Percentiles rank a stretch among this genome's conserved stretches.
Conservation (phyloP, 495 filamentous ascomycete genomes). For the Astrothelium macrocarpum region DNA sequence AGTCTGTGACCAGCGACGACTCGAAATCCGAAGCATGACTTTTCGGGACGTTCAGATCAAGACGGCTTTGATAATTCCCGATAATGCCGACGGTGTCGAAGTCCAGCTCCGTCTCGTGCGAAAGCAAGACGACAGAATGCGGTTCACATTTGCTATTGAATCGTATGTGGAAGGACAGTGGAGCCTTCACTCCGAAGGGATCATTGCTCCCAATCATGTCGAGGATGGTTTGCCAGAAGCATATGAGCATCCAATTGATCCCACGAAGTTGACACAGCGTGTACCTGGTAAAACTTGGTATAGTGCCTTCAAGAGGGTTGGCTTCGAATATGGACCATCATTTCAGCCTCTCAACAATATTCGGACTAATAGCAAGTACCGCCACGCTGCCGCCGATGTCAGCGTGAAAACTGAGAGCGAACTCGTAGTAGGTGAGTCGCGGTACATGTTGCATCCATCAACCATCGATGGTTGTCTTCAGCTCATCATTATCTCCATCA, state of each 20-base stretch:
- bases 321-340: neutral
- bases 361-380: neutral
- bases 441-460: neutral
- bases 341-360: neutral
- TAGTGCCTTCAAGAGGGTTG: neutral
- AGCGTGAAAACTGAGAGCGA: neutral
- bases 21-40: neutral
- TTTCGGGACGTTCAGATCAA: neutral
- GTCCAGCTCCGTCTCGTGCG: constrained; percentile 7
- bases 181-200: neutral
- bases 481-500: neutral
- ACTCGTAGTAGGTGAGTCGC: neutral
- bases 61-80: neutral
- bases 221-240: neutral
- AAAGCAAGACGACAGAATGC: neutral
- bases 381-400: neutral
- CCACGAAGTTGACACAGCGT: neutral
- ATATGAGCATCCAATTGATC: neutral
- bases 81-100: neutral
- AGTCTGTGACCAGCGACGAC: neutral
- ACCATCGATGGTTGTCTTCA: neutral
- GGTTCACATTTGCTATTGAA: neutral
- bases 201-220: neutral
- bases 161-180: neutral
- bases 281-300: neutral